A percentile compares a stretch with the other conserved stretches of the same genome.
Evolutionary conservation across 1,284 basidiomycete genomes (phyloP).

Genomic region (Coniophora puteana): DNA sequence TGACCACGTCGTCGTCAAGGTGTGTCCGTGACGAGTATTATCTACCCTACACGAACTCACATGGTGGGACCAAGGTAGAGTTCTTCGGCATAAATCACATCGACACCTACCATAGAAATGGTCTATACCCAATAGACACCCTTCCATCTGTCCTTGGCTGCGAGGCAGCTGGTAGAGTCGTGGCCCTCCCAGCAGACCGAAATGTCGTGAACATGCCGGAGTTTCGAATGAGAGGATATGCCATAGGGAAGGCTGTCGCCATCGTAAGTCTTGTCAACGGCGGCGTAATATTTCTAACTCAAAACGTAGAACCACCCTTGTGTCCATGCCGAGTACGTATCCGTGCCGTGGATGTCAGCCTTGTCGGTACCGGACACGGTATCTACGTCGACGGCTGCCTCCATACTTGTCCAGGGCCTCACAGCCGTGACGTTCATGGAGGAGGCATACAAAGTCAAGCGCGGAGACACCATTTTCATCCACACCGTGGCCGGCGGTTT

Average conservation of each 20-base stretch:
- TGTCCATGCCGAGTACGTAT: slow-evolving; percentile 74
- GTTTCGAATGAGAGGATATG: slow-evolving; percentile 56
- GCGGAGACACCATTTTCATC: slow-evolving; percentile 71
- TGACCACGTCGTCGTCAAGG: slow-evolving; percentile 79
- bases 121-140: slow-evolving; percentile 51
- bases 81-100: slow-evolving; percentile 86
- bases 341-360: slow-evolving; percentile 62
- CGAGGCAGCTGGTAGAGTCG: slow-evolving; percentile 76
- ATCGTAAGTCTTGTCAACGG: slow-evolving; percentile 39
- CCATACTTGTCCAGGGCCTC: slow-evolving; percentile 71
- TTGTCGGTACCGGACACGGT: slow-evolving; percentile 60
- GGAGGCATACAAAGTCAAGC: slow-evolving; percentile 82
- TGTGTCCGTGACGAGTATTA: slow-evolving; percentile 30
- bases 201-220: slow-evolving; percentile 49
- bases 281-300: neutral
- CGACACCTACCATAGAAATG: slow-evolving; percentile 74
- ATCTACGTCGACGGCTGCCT: slow-evolving; percentile 64
- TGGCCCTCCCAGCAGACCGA: slow-evolving; percentile 64
- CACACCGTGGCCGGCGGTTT: slow-evolving; percentile 88
- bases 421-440: slow-evolving; percentile 80
- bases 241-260: slow-evolving; percentile 60
- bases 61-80: slow-evolving; percentile 49
- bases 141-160: slow-evolving; percentile 79
- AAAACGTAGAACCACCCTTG: slow-evolving; percentile 44
- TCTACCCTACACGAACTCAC: slow-evolving; percentile 30